Base-by-base conservation (phyloP, 2,329 filamentous ascomycete species). In the Penicillium sp. region DNA sequence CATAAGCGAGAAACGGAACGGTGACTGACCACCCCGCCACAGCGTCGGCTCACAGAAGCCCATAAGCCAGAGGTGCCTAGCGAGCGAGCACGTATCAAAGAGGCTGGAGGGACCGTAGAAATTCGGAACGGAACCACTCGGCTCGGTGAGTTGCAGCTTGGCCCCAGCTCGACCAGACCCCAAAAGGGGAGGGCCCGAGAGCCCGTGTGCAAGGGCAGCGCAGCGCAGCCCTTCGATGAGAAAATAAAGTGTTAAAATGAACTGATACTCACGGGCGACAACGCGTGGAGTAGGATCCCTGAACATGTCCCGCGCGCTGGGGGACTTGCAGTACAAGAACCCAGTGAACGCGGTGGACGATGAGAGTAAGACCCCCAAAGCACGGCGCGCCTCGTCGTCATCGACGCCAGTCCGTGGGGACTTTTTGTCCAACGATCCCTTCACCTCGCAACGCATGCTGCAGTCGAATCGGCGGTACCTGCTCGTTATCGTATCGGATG, bases 231-330 rank as follows among this genome's bases (percentile, higher is more conserved):
- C 35, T n/a, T n/a, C 35, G 31, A 31, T 35, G 48, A 25, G 45
- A 25, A 25, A 31, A 39, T 14, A 20, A 11, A 35, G 10, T 17
- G 7, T 41, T 31, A 22, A 14, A 53, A 22, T 14, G 51, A 20
- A 43, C 15, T 20, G 37, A 53, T 53, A 53, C 37, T 53, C 20
- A 53, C 38, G 15, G 15, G 15, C 3, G 49, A 6, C 22, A 41
- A 22, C 34, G 35, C 10, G 42, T 42, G 10, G 8, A n/a, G 28
- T 17, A 73, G 71, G 72, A 31, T 68, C 70, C 7, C 57, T 76
- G 49, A 75, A 76, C 48, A 75, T 76, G 70, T 76, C 73, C 22
- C 72, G 73, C 31, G 73, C 73, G 22, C 54, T 75, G n/a, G 73
- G 73, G 3, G 73, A 75, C 55, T 63, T 76, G 25, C 73, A 74